Evolutionary conservation across 352 stramenopile genomes (phyloP), one percentile per base, ranked within the genome.

Genomic region (Globisporangium solare): DNA sequence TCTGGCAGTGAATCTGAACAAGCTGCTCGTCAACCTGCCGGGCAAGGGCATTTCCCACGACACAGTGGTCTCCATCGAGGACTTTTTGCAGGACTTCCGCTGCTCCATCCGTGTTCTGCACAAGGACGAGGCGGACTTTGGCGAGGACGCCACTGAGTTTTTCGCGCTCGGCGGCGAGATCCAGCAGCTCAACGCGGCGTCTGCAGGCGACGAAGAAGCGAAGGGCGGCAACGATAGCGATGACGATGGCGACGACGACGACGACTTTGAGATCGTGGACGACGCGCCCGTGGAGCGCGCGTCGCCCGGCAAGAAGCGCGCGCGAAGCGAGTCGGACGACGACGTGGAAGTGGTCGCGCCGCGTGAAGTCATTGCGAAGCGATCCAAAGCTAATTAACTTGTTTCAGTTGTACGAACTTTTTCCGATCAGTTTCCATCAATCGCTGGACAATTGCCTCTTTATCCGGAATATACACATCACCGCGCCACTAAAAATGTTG

Each of bases 31-130:
- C 40, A 71, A 97, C 55, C 70, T 98, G 17, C 96, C 96, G 1
- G 90, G 82, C 51, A 96, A 96, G 24, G 96, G 95, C 40, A 86
- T 98, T 52, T 73, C 82, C 42, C 78, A 98, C 66, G 94, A 97
- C 49, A 97, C 83, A 41, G 88, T 95, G 6, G 54, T 99, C 24
- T 89, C 83, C 10, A 76, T 98, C 39, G 93, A 98, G 65, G 96
- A 99, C 72, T 98, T 98, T 68, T 94, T 86, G 20, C 95, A 98
- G 69, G 89, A 98, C 54, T 96, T 97, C 54, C 76, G 86, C 49
- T 92, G 87, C 61, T 85, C 81, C 50, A 79, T 97, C 32, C 82
- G 71, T 39, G 77, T 97, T 24, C 66, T 90, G 48, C 85, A 96
- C 56, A 67, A 68, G 24, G 75, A 88, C 47, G 62, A 79, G 51